Evolutionary conservation across 2,329 filamentous ascomycete species (phyloP), one percentile per base, ranked within the genome.

Genomic region (Xenoacremonium recifei): DNA sequence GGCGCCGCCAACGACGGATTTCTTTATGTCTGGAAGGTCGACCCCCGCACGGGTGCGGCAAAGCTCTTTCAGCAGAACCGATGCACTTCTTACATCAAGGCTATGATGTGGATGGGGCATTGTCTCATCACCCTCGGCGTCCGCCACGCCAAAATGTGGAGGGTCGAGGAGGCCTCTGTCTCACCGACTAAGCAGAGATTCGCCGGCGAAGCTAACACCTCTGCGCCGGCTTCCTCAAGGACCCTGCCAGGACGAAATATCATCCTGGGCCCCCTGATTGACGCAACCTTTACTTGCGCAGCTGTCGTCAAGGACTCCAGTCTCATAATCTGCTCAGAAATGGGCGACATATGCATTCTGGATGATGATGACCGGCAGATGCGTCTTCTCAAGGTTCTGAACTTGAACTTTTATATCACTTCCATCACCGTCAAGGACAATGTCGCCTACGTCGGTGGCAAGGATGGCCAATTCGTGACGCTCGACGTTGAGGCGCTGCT

Each of bases 111-210:
- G 92, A 81, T 96, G 66, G 91, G 91, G 10, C 85, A 77, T 53
- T 87, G 70, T 52, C 75, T 99, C 39, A 74, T 99, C 44, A 96
- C 92, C 48, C 80, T 93, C 18, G 93, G 93, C 12, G 86, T 93
- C 38, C 82, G 93, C 19, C 92, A 96, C 67, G 82, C 96, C 63
- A 97, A 96, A 66, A 79, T 95, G 37, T 99, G 93, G 93, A 84
- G 85, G 53, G 77, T 93, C 10, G 87, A 93, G 25, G 89, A 92
- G 19, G 42, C 71, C 31, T 68, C 74, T 15, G 67, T 69, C 5
- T 85, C 85, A 17, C 85, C 87, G 2, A 71, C 76, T 7, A 89
- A 88, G 60, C 65, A 77, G 58, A 79, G 76, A 49, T 76, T 80
- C 45, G 60, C 67, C 16, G 54, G 63, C 37, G 79, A 81, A 35